Evolutionary conservation across 371 early-diverging fungal species (phyloP), one percentile per base, ranked within the genome.

Genomic region (Mucor piriformis): DNA sequence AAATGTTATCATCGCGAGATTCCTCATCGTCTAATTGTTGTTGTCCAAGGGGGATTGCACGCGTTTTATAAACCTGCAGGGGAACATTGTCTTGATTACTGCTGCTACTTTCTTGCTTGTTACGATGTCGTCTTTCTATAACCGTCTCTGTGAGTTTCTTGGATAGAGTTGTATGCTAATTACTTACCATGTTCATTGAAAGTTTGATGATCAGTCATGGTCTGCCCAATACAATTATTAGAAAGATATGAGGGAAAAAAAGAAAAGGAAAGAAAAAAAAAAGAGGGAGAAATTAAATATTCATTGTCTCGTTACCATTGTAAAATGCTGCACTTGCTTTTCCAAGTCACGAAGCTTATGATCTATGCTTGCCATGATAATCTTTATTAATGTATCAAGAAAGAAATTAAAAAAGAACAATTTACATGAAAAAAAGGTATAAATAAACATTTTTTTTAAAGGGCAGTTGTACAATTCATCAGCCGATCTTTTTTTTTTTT

Each of bases 321-420:
- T 65, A 44, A 77, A 74, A 46, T 77, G 71, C 24, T 72, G 57
- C 21, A 74, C 68, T 70, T 77, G 73, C 32, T 77, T 72, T 54
- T 77, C 78, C 27, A 77, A 58, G 49, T 70, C 63, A 44, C 64
- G 69, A 24, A 77, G 61, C 57, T 70, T 66, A 60, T 60, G 40
- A 59, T 74, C 71, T 23, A 73, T 35, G 32, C 35, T 66, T 49
- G 66, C 24, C 73, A 69, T 70, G 33, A 10, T 40, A 66, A 24
- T n/a, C n/a, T n/a, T n/a, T n/a, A n/a, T n/a, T n/a, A 48, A 38
- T 25, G 40, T 37, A 54, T 11, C n/a, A n/a, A n/a, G n/a, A n/a
- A n/a, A n/a, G n/a, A n/a, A n/a, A n/a, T n/a, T n/a, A n/a, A n/a
- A n/a, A n/a, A n/a, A n/a, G n/a, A n/a, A n/a, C n/a, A n/a, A n/a